Conservation (phyloP, 441 rosid species). For the Biscutella auriculata region DNA sequence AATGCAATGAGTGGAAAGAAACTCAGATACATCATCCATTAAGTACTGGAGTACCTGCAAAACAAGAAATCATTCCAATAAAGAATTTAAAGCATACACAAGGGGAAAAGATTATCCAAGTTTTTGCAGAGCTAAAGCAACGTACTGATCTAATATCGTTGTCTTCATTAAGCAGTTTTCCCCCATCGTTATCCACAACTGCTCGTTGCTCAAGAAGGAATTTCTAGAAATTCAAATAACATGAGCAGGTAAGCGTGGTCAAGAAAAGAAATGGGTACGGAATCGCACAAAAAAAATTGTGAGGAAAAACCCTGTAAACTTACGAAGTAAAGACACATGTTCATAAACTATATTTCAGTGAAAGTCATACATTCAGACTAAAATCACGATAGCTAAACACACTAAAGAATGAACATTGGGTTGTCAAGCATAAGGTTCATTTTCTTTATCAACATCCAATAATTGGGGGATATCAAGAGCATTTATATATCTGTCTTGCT, state of each 20-base stretch:
- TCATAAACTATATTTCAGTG: neutral
- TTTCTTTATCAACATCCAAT: too few relatives aligned
- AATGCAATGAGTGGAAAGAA: slow-evolving; percentile 42
- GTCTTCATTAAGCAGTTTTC: slow-evolving; percentile 87
- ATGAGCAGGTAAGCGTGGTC: slow-evolving; percentile 1
- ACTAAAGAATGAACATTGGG: neutral
- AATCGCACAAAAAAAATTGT: neutral
- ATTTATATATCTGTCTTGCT: neutral
- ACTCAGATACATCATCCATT: slow-evolving; percentile 76
- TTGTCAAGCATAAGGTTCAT: neutral
- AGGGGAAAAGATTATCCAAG: neutral
- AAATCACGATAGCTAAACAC: neutral
- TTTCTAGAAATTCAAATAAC: slow-evolving; percentile 37
- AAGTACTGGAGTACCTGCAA: slow-evolving; percentile 82
- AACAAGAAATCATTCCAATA: slow-evolving; percentile 7
- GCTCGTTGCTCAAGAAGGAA: slow-evolving; percentile 94
- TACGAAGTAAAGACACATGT: neutral
- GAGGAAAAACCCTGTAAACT: slow-evolving; percentile 1
- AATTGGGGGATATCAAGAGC: too few relatives aligned
- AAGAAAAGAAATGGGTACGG: neutral
- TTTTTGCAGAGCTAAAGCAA: slow-evolving; percentile 16
- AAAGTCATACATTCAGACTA: neutral
- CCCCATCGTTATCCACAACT: slow-evolving; percentile 68
- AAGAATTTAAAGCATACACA: neutral
- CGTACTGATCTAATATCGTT: slow-evolving; percentile 90